Evolutionary conservation across 108 stramenopile species (phyloP).

Genomic region (Thalassiosira profunda): DNA sequence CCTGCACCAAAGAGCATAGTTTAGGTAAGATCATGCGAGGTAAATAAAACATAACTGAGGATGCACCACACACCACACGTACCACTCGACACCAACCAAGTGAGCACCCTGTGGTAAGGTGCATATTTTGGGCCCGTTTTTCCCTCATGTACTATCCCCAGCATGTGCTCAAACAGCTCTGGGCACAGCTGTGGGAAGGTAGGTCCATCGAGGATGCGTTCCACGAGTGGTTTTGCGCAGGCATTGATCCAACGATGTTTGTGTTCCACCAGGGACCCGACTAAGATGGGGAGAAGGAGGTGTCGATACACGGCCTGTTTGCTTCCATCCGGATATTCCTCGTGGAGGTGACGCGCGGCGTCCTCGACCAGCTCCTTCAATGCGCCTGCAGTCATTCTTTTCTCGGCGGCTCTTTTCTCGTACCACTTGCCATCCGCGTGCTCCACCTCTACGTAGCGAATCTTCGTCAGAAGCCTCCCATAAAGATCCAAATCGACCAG

Average conservation of each 20-base stretch:
- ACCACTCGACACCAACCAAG: slow-evolving; percentile 31
- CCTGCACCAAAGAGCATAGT: slow-evolving; percentile 3
- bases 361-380: slow-evolving; percentile 23
- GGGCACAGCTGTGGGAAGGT: slow-evolving; percentile 34
- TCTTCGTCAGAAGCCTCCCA: slow-evolving; percentile 7
- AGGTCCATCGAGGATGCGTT: slow-evolving; percentile 27
- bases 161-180: slow-evolving; percentile 21
- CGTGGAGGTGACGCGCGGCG: slow-evolving; percentile 15
- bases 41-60: not conserved
- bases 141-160: slow-evolving; percentile 6
- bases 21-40: not conserved
- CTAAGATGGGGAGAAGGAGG: slow-evolving; percentile 34
- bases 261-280: not conserved
- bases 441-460: slow-evolving; percentile 4
- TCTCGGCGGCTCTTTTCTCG: too few relatives aligned
- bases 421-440: too few relatives aligned
- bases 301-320: slow-evolving; percentile 29
- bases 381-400: too few relatives aligned
- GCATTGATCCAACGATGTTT: not conserved
- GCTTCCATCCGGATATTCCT: slow-evolving; percentile 38
- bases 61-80: not conserved
- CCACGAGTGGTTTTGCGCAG: slow-evolving; percentile 29
- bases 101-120: slow-evolving; percentile 34
- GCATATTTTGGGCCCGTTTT: not conserved
- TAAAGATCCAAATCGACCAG: slow-evolving; percentile 24